Evolutionary conservation across 2,329 filamentous ascomycete species (phyloP).

Genomic region (Rhynchosporium agropyri): DNA sequence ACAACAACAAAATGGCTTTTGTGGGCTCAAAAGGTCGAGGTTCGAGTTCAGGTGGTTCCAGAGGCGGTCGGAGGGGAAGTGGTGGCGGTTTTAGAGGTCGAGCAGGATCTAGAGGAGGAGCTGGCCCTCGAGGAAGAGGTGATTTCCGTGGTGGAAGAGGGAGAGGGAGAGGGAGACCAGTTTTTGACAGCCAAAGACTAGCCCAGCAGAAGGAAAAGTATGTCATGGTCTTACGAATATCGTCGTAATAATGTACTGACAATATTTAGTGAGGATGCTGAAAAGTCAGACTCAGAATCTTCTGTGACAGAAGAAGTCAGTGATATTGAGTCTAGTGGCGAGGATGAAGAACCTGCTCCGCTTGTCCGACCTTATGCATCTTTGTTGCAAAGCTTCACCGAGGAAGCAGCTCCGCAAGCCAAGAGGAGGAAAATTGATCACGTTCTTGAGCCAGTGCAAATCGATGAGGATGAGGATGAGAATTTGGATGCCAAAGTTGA

Average conservation of each 20-base stretch:
- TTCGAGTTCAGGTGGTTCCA: constrained; percentile 29
- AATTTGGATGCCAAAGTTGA: constrained; percentile 19
- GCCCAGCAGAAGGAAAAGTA: constrained; percentile 49
- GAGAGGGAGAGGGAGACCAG: constrained; percentile 39
- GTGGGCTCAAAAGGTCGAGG: constrained; percentile 34
- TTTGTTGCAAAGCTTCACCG: constrained; percentile 59
- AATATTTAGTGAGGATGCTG: constrained; percentile 32
- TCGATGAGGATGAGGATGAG: constrained; percentile 28
- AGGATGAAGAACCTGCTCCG: constrained; percentile 45
- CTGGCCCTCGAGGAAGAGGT: constrained; percentile 20
- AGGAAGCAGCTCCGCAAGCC: constrained; percentile 49
- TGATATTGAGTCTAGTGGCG: constrained; percentile 52
- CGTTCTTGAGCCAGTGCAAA: constrained; percentile 24
- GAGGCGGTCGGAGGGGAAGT: constrained; percentile 32
- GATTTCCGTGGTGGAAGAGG: constrained; percentile 41
- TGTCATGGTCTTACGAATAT: constrained; percentile 5
- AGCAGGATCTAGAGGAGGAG: constrained; percentile 31
- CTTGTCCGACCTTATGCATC: constrained; percentile 56
- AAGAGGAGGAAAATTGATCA: constrained; percentile 61
- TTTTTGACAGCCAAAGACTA: constrained; percentile 52
- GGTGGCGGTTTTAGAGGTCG: constrained; percentile 37
- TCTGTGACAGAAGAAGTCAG: constrained; percentile 44
- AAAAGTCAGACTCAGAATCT: constrained; percentile 44
- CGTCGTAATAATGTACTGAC: constrained; percentile 12
- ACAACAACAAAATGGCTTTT: constrained; percentile 29